Percentiles rank a stretch among this genome's conserved stretches.
Conservation (phyloP, 2,329 filamentous ascomycete genomes). For the Trichoderma sp. region DNA sequence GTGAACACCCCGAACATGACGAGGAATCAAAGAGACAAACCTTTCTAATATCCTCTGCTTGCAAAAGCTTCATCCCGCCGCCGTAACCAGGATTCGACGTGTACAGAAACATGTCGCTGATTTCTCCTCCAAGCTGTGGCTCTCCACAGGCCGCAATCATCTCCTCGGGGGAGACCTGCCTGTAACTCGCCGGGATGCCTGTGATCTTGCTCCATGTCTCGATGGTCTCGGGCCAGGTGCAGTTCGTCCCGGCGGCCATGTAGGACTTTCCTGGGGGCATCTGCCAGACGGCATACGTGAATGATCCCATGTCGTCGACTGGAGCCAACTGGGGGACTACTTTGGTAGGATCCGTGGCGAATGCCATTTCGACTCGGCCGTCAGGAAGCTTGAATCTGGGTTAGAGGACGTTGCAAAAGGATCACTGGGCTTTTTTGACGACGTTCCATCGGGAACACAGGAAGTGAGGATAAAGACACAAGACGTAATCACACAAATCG, state of each 20-base stretch:
- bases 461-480: background rate
- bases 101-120: conserved; percentile 52
- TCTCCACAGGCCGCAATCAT: conserved; percentile 46
- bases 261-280: conserved; percentile 53
- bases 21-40: conserved; percentile 37
- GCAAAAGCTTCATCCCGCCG: conserved; percentile 49
- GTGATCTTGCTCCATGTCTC: conserved; percentile 46
- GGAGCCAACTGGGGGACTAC: conserved; percentile 50
- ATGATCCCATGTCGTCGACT: conserved; percentile 51
- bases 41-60: conserved; percentile 47
- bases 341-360: conserved; percentile 46
- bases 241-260: conserved; percentile 51
- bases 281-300: conserved; percentile 52
- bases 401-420: background rate
- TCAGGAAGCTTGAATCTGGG: conserved; percentile 39
- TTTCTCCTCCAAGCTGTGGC: conserved; percentile 47
- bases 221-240: conserved; percentile 52
- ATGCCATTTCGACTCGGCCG: conserved; percentile 51
- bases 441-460: background rate
- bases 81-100: conserved; percentile 53
- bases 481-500: background rate
- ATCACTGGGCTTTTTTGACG: background rate
- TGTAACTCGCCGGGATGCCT: conserved; percentile 42
- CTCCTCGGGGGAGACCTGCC: conserved; percentile 45
- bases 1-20: background rate